Evolutionary conservation across 2,329 filamentous ascomycete species (phyloP).

Genomic region (Sarocladium kiliense): DNA sequence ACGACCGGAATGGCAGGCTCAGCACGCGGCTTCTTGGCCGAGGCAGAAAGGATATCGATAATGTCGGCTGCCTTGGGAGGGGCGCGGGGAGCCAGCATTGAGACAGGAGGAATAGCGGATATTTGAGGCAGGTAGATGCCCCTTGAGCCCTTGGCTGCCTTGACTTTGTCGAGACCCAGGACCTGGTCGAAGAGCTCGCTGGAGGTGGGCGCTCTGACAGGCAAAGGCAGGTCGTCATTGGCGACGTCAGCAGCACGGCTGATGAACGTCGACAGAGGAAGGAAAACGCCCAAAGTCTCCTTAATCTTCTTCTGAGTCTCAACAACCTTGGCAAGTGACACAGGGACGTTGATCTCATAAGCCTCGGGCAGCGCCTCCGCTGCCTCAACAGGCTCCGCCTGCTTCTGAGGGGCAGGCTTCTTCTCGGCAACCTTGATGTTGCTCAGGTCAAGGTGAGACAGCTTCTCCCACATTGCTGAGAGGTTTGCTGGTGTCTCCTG

Average conservation of each 20-base stretch:
- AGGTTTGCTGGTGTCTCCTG: slow-evolving; percentile 66
- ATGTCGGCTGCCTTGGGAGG: slow-evolving; percentile 55
- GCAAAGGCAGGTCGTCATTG: slow-evolving; percentile 77
- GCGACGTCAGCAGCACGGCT: slow-evolving; percentile 78
- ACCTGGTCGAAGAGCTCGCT: slow-evolving; percentile 88
- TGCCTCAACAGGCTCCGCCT: slow-evolving; percentile 28
- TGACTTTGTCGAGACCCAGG: slow-evolving; percentile 58
- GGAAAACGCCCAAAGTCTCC: slow-evolving; percentile 68
- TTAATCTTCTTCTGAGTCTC: slow-evolving; percentile 78
- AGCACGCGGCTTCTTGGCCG: slow-evolving; percentile 21
- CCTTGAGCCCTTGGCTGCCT: slow-evolving; percentile 45
- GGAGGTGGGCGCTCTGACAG: slow-evolving; percentile 55
- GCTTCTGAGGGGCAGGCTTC: slow-evolving; percentile 34
- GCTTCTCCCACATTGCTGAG: slow-evolving; percentile 66
- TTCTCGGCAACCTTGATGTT: slow-evolving; percentile 79
- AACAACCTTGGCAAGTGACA: slow-evolving; percentile 74
- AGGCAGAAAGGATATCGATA: slow-evolving; percentile 68
- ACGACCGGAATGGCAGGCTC: slow-evolving; percentile 30
- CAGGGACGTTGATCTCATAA: slow-evolving; percentile 62
- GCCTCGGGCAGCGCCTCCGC: slow-evolving; percentile 39
- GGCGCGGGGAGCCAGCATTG: slow-evolving; percentile 27
- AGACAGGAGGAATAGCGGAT: slow-evolving; percentile 45
- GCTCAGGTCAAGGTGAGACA: slow-evolving; percentile 83
- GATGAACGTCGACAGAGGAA: slow-evolving; percentile 85
- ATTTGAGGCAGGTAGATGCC: slow-evolving; percentile 71